These are phyloP conservation scores for Lentinula edodes DNA, from an alignment of 768 basidiomycete species.

Conservation along the genomic window DNA sequence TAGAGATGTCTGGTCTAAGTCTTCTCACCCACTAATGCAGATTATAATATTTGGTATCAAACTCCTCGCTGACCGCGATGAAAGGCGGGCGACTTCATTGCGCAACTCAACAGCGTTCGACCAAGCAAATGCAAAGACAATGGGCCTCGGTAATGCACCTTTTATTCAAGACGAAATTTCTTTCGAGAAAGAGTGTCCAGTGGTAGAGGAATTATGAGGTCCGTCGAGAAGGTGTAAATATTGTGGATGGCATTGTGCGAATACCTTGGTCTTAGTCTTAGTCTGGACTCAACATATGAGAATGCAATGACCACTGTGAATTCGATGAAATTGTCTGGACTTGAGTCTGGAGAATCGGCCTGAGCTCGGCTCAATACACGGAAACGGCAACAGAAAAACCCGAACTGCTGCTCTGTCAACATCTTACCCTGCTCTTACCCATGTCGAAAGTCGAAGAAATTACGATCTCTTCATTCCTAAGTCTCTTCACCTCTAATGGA, in stretches of 20 bases:
- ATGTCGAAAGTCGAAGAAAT: conserved; percentile 33
- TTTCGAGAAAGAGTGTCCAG: too few relatives aligned
- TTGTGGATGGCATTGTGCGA: too few relatives aligned
- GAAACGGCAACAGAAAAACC: background rate
- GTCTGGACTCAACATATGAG: too few relatives aligned
- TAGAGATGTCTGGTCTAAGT: background rate
- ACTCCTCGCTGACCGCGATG: conserved; percentile 17
- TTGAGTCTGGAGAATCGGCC: too few relatives aligned
- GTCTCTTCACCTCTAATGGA: conserved; percentile 30
- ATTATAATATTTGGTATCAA: conserved; percentile 17
- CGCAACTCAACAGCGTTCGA: background rate
- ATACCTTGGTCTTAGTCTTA: too few relatives aligned
- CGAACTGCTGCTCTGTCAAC: background rate
- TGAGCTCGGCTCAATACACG: background rate
- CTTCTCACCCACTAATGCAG: background rate
- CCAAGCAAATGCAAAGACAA: background rate
- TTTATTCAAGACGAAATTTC: too few relatives aligned
- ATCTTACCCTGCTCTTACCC: background rate
- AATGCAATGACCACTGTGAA: background rate
- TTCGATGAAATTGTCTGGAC: too few relatives aligned
- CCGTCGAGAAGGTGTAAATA: too few relatives aligned
- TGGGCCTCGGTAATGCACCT: too few relatives aligned
- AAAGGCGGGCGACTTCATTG: background rate
- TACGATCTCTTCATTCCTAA: conserved; percentile 25
- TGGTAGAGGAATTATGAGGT: background rate